Percentiles rank a stretch among this genome's conserved stretches.
Conservation (phyloP, 257 asterid species). For the Gynochthodes officinalis region DNA sequence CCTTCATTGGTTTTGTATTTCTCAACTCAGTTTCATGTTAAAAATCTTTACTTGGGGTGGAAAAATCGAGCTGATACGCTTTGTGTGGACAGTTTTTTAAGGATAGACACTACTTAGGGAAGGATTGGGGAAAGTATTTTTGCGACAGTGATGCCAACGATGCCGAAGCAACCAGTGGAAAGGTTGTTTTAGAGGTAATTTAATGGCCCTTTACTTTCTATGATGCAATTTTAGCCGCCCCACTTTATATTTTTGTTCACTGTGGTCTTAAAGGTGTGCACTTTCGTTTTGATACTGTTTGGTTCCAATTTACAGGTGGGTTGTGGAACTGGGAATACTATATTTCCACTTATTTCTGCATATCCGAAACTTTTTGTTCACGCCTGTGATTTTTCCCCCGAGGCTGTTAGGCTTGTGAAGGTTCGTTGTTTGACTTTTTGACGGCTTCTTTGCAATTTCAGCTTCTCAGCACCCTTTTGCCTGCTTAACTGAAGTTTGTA, state of each 20-base stretch:
- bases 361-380: constrained; percentile 63
- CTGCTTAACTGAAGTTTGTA: not conserved
- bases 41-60: not conserved
- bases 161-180: constrained; percentile 25
- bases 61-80: not conserved
- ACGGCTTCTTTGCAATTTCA: no score
- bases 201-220: not conserved
- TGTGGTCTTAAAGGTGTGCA: not conserved
- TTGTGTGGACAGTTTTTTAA: constrained; percentile 53
- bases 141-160: constrained; percentile 27
- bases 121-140: constrained; percentile 76
- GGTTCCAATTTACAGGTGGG: constrained; percentile 48
- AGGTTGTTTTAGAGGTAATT: constrained; percentile 71
- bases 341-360: constrained; percentile 64
- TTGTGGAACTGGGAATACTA: constrained; percentile 80
- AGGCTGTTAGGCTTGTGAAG: constrained; percentile 66
- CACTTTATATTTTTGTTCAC: not conserved
- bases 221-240: not conserved
- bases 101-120: constrained; percentile 74
- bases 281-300: not conserved
- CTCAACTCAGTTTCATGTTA: not conserved
- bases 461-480: not conserved
- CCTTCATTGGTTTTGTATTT: not conserved
- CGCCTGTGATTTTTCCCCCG: constrained; percentile 76
- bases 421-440: no score